Evolutionary conservation across 2,329 filamentous ascomycete species (phyloP), one percentile per base, ranked within the genome.

Genomic region (Plenodomus tracheiphilus): DNA sequence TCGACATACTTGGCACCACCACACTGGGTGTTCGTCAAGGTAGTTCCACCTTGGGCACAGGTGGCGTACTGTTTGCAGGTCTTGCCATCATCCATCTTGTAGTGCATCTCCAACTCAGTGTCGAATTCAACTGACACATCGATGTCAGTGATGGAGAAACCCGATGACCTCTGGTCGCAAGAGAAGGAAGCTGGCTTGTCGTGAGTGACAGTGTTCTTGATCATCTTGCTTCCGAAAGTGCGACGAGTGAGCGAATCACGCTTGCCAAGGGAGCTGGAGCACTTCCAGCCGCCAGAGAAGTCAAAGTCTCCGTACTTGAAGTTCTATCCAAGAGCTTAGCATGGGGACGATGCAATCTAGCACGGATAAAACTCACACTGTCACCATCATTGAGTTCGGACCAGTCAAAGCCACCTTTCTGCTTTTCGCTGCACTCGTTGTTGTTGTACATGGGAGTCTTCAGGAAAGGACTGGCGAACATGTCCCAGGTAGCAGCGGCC

Each of bases 1-100:
- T 83, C 85, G 53, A 97, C 91, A 49, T 84, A 85, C 70, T 82
- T 90, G 58, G 93, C 92, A 74, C 92, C 92, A 83, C 91, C 93
- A 72, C 93, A 97, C 81, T 97, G 91, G 53, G 79, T 84, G 82
- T 97, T 97, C 75, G 84, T 76, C 64, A 97, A 80, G 39, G 81
- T 82, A 49, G 84, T 86, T 64, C 89, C 89, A 15, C 80, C 77
- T 46, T 80, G 77, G 56, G 79, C 83, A 82, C 90, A 95, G 42
- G 41, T 51, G 49, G 51, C 17, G 40, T 83, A 85, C 64, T 95
- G 88, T 77, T 89, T 93, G 85, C 93, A 97, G 51, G 74, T 83
- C 13, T 84, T 86, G 61, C 89, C 89, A 70, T 93, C 89, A 2
- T 85, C 81, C 91, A 97, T 96, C 65, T 79, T 81, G 76, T 93